phyloP scores from a whole-genome alignment of 2,329 filamentous ascomycete genomes.

The Pseudogymnoascus sp. region DNA sequence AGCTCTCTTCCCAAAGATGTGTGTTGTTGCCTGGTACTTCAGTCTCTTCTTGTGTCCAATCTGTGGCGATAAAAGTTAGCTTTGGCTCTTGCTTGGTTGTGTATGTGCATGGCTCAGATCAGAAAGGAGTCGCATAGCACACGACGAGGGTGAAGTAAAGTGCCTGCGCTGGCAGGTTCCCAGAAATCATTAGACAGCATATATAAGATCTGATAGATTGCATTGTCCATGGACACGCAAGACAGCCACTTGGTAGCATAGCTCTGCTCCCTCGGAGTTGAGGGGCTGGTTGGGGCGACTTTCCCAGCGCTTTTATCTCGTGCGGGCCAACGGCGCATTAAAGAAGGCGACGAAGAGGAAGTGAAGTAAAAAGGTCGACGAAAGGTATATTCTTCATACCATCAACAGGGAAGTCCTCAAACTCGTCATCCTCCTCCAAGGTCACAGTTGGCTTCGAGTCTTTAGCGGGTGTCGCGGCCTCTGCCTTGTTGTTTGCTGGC shows the following conservation, averaged over 20 bases:
- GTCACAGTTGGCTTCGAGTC: slow-evolving; percentile 44
- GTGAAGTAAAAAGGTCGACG: background rate
- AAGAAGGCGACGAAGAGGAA: background rate
- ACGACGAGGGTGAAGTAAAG: background rate
- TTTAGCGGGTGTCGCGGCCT: slow-evolving; percentile 29
- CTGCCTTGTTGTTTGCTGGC: slow-evolving; percentile 10
- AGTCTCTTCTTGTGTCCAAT: slow-evolving; percentile 89
- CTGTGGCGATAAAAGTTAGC: slow-evolving; percentile 38
- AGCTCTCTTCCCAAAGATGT: slow-evolving; percentile 98
- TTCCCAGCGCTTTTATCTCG: background rate
- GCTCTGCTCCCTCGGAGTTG: background rate
- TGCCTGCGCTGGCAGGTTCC: background rate
- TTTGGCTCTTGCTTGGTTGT: background rate
- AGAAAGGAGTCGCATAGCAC: background rate
- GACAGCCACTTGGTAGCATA: background rate
- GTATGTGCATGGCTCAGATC: background rate
- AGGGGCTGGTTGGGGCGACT: background rate
- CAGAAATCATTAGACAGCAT: too few species aligned
- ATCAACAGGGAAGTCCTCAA: slow-evolving; percentile 97
- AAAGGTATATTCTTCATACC: slow-evolving; percentile 45
- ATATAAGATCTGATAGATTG: background rate
- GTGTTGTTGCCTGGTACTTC: slow-evolving; percentile 69
- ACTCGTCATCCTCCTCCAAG: slow-evolving; percentile 96
- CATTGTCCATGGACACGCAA: background rate
- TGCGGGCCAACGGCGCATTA: background rate